A percentile compares a stretch with the other conserved stretches of the same genome.
phyloP scores from a whole-genome alignment of 495 filamentous ascomycete species.

The Penicillium simplicissimum region DNA sequence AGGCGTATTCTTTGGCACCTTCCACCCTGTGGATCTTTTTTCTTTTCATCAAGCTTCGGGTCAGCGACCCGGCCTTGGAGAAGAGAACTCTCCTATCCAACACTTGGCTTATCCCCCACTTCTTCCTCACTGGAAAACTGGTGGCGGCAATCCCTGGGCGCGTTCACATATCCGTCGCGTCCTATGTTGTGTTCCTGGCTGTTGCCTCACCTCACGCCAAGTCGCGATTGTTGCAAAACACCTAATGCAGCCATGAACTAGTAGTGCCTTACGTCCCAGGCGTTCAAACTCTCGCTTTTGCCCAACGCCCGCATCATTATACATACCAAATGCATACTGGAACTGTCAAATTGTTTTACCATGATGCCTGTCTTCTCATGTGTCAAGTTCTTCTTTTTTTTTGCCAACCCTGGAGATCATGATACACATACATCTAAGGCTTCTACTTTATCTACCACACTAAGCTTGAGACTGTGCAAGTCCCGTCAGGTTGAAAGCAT shows the following conservation, averaged over 20 bases:
- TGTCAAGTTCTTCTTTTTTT: neutral
- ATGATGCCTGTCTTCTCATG: neutral
- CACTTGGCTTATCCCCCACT: too few species aligned
- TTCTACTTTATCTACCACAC: neutral
- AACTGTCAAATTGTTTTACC: neutral
- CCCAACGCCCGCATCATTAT: too few species aligned
- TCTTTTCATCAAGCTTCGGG: conserved; percentile 59
- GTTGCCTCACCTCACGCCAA: too few species aligned
- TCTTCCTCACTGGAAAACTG: too few species aligned
- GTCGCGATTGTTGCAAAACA: too few species aligned
- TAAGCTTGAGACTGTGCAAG: neutral
- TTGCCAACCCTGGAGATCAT: neutral
- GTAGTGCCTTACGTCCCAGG: too few species aligned
- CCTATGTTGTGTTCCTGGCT: too few species aligned
- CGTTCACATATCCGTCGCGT: too few species aligned
- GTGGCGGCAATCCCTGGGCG: too few species aligned
- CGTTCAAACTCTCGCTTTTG: too few species aligned
- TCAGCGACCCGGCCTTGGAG: conserved; percentile 52
- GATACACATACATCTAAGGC: neutral
- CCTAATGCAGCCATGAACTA: too few species aligned
- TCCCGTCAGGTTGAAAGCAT: neutral
- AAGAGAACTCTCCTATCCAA: conserved; percentile 34
- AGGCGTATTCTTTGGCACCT: conserved; percentile 74
- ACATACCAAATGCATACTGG: too few species aligned
- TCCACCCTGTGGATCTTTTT: conserved; percentile 38